Evolutionary conservation across 1,284 basidiomycete genomes (phyloP), one percentile per base, ranked within the genome.

Genomic region (Jaminaea rosea): DNA sequence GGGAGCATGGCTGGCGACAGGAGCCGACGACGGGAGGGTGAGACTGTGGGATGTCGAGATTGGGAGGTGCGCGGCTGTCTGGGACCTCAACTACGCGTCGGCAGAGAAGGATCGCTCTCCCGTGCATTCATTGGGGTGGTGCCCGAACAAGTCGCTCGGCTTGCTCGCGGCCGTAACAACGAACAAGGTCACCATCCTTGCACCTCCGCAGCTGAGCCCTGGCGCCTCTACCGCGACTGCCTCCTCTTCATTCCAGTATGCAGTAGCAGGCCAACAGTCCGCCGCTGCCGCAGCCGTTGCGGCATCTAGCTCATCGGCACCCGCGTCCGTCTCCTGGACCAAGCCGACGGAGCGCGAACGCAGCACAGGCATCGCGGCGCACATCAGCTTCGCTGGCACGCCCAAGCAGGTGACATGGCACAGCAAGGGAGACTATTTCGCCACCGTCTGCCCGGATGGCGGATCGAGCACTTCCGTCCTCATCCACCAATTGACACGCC

Each of bases 21-120:
- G 92, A 11, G 89, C 92, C 58, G 94, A 98, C 71, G 82, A 82
- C 62, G 94, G 94, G 5, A 75, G 83, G 24, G 86, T 96, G 11
- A 82, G 86, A 57, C 76, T 98, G 44, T 98, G 92, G 92, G 94
- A 98, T 74, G 82, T 87, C n/a, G 84, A 84, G 34, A 85, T 94
- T 42, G 94, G 93, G 7, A 80, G 87, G 56, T 89, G 92, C 74
- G 83, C 93, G 15, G 87, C 86, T 75, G 80, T 83, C 62, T 98
- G 92, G 91, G 82, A 83, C 66, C 82, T 96, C 60, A 64, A 60
- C 36, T 58, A 55, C 19, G 63, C 63, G 6, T 24, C 65, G 27
- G 52, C 67, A 19, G 56, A 56, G 21, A 52, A 50, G 11, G 70
- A 73, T 17, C 61, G 65, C 15, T 62, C 65, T 10, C 75, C 80